Base-by-base conservation (phyloP, 176 grass and related monocot genomes). In the Echinochloa phyllopogon region DNA sequence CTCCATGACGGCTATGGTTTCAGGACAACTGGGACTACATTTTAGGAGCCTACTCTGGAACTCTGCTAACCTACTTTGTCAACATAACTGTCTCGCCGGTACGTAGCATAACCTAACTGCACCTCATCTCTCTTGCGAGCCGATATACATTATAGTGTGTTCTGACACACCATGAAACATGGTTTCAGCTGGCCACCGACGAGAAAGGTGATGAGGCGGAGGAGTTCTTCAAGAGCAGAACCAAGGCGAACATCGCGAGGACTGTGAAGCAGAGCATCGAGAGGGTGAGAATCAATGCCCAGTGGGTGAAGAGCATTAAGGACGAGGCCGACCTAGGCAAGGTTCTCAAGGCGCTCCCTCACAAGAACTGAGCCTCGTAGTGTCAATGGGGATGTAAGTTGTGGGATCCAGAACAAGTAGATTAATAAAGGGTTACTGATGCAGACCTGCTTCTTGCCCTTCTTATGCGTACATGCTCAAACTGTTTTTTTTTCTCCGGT, bases 11-110 rank as follows among this genome's bases (percentile, higher is more conserved):
- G 11, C 60, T 86, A 10, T 61, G 69, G 29, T 92, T 47, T 47
- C 89, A 98, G 96, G 93, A 94, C 43, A 93, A 98, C 82, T 98
- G 96, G 93, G 91, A 90, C 52, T 79, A 98, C 85, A 94, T 98
- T 76, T 64, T 86, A 69, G 79, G 82, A 60, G 90, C 93, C 48
- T 94, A 88, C 87, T 93, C 95, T 78, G 96, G 96, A 64, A 87
- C 89, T 86, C 68, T 98, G 20, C 69, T 95, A 29, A 98, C 89
- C 39, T 76, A 79, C 39, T 95, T 98, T 13, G 74, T 98, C 42
- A 58, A 77, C 69, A 58, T 57, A 45, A 87, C 85, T 1, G 89
- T 94, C 44, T 95, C 96, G 11, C 87, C 78, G 69, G 96, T 98
- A 70, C 25, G 40, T 57, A 16, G 10, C 49, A 5, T 56, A 65